These are phyloP conservation scores for Dothistroma pini DNA, from an alignment of 2,329 filamentous ascomycete genomes.

Conservation along the genomic window DNA sequence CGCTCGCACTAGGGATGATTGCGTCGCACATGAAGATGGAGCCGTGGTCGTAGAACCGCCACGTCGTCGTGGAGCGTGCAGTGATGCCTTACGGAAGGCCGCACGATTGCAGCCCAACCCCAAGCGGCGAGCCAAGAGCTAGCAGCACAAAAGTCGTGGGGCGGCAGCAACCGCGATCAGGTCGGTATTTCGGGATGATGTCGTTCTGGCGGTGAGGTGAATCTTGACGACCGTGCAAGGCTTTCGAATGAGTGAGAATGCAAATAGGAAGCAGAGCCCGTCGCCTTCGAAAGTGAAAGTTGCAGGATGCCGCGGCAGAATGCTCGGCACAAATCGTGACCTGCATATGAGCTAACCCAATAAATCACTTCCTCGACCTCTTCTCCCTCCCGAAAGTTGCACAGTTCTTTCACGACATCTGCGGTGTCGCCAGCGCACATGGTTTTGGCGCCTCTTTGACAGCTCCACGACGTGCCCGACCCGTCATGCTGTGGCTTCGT, in stretches of 20 bases:
- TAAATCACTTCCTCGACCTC: neutral
- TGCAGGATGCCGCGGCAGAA: neutral
- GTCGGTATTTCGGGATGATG: neutral
- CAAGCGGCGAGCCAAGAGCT: neutral
- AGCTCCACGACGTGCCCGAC: constrained; percentile 13
- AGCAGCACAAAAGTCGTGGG: constrained; percentile 4
- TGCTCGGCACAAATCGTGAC: neutral
- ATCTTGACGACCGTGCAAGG: neutral
- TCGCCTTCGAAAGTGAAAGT: neutral
- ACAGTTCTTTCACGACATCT: constrained; percentile 5
- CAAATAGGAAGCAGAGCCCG: constrained; percentile 1
- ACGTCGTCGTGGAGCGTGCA: constrained; percentile 8
- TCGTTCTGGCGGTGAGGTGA: constrained; percentile 1
- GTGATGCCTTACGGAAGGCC: constrained; percentile 7
- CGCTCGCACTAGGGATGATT: neutral
- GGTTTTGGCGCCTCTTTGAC: constrained; percentile 16
- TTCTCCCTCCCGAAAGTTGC: neutral
- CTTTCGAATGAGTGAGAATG: neutral
- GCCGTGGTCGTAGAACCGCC: neutral
- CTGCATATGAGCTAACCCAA: neutral
- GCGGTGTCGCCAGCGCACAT: constrained; percentile 11
- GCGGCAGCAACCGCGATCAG: neutral
- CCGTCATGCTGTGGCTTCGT: constrained; percentile 12
- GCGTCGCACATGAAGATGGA: neutral
- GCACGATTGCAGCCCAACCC: neutral